These are phyloP conservation scores for Aspergillus sp. DNA, from an alignment of 2,329 filamentous ascomycete species.

Conservation along the genomic window DNA sequence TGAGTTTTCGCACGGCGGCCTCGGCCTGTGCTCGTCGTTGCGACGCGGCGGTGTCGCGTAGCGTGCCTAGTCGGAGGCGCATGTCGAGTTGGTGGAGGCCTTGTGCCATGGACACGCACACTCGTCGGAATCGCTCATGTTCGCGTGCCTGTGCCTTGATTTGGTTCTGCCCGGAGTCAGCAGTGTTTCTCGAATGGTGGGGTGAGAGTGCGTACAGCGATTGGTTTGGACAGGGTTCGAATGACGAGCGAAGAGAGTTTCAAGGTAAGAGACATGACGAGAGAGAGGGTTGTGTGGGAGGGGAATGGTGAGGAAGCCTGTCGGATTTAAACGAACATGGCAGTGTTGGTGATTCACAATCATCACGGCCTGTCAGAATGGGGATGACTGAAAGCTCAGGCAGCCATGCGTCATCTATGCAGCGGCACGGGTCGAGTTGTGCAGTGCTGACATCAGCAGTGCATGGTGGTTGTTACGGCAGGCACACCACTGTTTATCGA, in stretches of 20 bases:
- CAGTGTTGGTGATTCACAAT: background rate
- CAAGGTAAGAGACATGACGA: slow-evolving; percentile 61
- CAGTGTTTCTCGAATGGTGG: background rate
- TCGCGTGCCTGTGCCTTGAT: slow-evolving; percentile 68
- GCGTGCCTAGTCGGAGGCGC: slow-evolving; percentile 63
- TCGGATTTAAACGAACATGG: background rate
- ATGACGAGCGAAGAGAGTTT: slow-evolving; percentile 66
- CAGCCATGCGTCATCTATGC: slow-evolving; percentile 1
- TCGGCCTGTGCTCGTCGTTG: slow-evolving; percentile 50
- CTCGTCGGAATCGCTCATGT: slow-evolving; percentile 63
- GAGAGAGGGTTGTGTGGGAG: background rate
- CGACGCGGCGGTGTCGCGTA: slow-evolving; percentile 59
- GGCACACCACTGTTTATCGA: slow-evolving; percentile 37
- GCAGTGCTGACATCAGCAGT: slow-evolving; percentile 23
- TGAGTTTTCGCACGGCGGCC: slow-evolving; percentile 55
- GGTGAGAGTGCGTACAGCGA: slow-evolving; percentile 52
- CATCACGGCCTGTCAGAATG: background rate
- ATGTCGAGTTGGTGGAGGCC: slow-evolving; percentile 65
- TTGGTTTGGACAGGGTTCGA: slow-evolving; percentile 66
- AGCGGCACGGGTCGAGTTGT: slow-evolving; percentile 11
- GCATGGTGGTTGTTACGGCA: slow-evolving; percentile 23
- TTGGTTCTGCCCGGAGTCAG: slow-evolving; percentile 53
- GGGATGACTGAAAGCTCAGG: slow-evolving; percentile 13
- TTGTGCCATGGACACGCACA: slow-evolving; percentile 64
- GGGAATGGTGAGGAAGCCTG: background rate